These are phyloP conservation scores for Alternaria postmessia DNA, from an alignment of 2,329 filamentous ascomycete species.

Conservation along the genomic window DNA sequence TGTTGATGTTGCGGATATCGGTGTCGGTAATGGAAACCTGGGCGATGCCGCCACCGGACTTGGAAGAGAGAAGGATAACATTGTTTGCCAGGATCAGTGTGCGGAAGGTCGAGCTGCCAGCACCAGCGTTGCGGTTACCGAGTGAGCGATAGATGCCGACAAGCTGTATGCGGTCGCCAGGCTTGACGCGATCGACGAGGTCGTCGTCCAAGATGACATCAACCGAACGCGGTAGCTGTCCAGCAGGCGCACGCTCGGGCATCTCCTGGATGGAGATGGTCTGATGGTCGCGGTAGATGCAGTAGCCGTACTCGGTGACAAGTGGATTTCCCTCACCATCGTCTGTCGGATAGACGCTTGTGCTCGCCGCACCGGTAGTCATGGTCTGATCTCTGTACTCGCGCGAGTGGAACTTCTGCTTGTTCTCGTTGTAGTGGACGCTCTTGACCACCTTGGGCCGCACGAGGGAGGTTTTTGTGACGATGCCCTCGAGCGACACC, in stretches of 20 bases:
- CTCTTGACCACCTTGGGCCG: conserved; percentile 98
- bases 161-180: conserved; percentile 92
- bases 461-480: conserved; percentile 94
- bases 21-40: conserved; percentile 93
- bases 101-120: conserved; percentile 92
- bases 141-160: conserved; percentile 96
- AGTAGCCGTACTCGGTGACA: conserved; percentile 94
- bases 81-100: conserved; percentile 95
- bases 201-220: conserved; percentile 98
- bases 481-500: conserved; percentile 97
- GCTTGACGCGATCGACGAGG: conserved; percentile 92
- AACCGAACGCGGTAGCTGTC: conserved; percentile 92
- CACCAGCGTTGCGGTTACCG: conserved; percentile 90
- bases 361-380: conserved; percentile 84
- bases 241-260: conserved; percentile 94
- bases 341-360: conserved; percentile 92
- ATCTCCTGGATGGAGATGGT: conserved; percentile 99
- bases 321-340: conserved; percentile 93
- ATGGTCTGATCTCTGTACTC: conserved; percentile 98
- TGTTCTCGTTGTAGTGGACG: conserved; percentile 92
- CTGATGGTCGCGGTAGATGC: conserved; percentile 94
- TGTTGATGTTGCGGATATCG: conserved; percentile 98
- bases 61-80: conserved; percentile 91
- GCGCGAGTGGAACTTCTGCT: conserved; percentile 84
- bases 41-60: conserved; percentile 92